phyloP scores from a whole-genome alignment of 495 filamentous ascomycete genomes.

The Pseudoneurospora amorphoporcata region DNA sequence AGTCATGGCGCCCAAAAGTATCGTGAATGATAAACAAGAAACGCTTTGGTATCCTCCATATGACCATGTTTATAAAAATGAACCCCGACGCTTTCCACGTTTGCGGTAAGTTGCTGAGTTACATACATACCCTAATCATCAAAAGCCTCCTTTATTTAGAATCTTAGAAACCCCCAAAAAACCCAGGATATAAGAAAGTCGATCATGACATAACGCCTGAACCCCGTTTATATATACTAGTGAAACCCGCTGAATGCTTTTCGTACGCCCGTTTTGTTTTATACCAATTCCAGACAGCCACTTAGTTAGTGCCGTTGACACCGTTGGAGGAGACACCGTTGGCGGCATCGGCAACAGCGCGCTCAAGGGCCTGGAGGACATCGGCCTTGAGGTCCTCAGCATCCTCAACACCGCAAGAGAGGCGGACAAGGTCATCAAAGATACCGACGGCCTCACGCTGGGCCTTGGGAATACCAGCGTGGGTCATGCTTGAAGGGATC shows the following conservation, averaged over 20 bases:
- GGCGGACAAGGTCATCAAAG: slow-evolving; percentile 90
- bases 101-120: not conserved
- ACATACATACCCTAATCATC: not conserved
- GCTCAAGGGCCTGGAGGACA: slow-evolving; percentile 75
- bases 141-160: not conserved
- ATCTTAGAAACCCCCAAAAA: not conserved
- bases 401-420: slow-evolving; percentile 94
- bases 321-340: slow-evolving; percentile 14
- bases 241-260: not conserved
- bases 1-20: not conserved
- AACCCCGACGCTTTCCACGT: not conserved
- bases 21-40: not conserved
- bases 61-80: not conserved
- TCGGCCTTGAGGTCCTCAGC: slow-evolving; percentile 72
- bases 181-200: not conserved
- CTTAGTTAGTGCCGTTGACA: slow-evolving; percentile 4
- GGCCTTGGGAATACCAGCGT: slow-evolving; percentile 84
- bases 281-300: not conserved
- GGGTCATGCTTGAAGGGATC: slow-evolving; percentile 84
- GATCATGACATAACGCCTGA: not conserved
- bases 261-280: not conserved
- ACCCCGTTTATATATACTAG: not conserved
- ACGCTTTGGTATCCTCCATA: not conserved
- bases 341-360: slow-evolving; percentile 46
- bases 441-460: slow-evolving; percentile 87